These are phyloP conservation scores for Ceratocystis albifundus DNA, from an alignment of 2,329 filamentous ascomycete genomes.

Conservation along the genomic window DNA sequence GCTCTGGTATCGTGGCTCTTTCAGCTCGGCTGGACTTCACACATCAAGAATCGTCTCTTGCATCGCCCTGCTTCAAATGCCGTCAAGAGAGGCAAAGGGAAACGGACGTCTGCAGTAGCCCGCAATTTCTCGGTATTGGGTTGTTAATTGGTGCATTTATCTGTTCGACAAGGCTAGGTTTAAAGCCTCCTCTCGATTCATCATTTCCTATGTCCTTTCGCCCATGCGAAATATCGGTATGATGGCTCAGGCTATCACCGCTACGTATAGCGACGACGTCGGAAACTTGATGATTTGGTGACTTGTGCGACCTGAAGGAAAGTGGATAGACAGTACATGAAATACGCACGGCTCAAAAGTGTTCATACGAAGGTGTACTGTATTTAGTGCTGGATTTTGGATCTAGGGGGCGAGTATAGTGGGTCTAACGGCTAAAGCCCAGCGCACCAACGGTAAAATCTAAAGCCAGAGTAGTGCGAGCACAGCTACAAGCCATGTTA, in stretches of 20 bases:
- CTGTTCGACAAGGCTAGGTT: no score
- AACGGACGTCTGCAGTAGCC: slow-evolving; percentile 1
- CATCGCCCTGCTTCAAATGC: not conserved
- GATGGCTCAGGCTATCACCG: not conserved
- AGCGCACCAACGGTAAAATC: not conserved
- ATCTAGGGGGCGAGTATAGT: no score
- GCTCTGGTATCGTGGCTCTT: not conserved
- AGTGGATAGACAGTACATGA: not conserved
- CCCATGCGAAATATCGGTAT: no score
- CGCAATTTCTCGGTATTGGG: not conserved
- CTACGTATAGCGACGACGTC: not conserved
- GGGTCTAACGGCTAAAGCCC: not conserved
- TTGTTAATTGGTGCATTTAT: not conserved
- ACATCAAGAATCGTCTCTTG: not conserved
- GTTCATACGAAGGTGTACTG: not conserved
- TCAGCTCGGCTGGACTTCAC: slow-evolving; percentile 10
- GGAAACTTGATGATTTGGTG: not conserved
- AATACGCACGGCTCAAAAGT: not conserved
- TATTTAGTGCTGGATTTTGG: not conserved
- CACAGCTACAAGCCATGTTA: no score
- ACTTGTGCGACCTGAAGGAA: no score
- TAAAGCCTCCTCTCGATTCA: no score
- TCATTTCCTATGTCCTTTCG: no score
- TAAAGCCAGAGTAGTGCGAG: not conserved
- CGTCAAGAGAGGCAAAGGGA: not conserved